These are phyloP conservation scores for Nakaseomyces uthaithaninus DNA, from an alignment of 1,139 yeast species.

Conservation along the genomic window DNA sequence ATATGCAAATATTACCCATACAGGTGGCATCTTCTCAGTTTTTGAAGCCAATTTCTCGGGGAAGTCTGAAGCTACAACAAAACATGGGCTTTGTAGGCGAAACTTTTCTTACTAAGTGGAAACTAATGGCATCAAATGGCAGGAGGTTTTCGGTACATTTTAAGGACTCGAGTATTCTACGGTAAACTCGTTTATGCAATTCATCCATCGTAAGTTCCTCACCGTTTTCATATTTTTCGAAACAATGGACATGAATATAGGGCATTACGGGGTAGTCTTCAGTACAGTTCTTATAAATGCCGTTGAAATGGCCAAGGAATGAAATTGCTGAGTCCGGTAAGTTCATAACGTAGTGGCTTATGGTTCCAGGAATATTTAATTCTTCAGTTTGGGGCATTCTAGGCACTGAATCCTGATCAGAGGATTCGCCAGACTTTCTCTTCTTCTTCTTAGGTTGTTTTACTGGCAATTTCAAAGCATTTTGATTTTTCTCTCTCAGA, in stretches of 20 bases:
- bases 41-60: slow-evolving; percentile 63
- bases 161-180: slow-evolving; percentile 48
- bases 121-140: slow-evolving; percentile 40
- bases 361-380: slow-evolving; percentile 48
- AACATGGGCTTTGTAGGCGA: slow-evolving; percentile 97
- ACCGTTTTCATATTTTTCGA: slow-evolving; percentile 70
- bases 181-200: slow-evolving; percentile 53
- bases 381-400: slow-evolving; percentile 20
- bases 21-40: background rate
- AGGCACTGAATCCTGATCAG: slow-evolving; percentile 12
- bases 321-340: slow-evolving; percentile 87
- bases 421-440: slow-evolving; percentile 21
- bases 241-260: slow-evolving; percentile 78
- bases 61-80: slow-evolving; percentile 73
- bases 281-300: slow-evolving; percentile 42
- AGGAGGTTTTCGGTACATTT: slow-evolving; percentile 38
- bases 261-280: slow-evolving; percentile 48
- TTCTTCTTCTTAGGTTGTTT: slow-evolving; percentile 25
- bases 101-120: slow-evolving; percentile 85
- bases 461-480: slow-evolving; percentile 25
- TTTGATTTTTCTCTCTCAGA: slow-evolving; percentile 16
- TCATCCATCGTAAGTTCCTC: slow-evolving; percentile 65
- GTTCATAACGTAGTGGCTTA: slow-evolving; percentile 84
- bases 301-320: slow-evolving; percentile 70
- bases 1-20: too few species aligned